These are phyloP conservation scores for Termitomyces sp. DNA, from an alignment of 768 basidiomycete genomes.

Conservation along the genomic window DNA sequence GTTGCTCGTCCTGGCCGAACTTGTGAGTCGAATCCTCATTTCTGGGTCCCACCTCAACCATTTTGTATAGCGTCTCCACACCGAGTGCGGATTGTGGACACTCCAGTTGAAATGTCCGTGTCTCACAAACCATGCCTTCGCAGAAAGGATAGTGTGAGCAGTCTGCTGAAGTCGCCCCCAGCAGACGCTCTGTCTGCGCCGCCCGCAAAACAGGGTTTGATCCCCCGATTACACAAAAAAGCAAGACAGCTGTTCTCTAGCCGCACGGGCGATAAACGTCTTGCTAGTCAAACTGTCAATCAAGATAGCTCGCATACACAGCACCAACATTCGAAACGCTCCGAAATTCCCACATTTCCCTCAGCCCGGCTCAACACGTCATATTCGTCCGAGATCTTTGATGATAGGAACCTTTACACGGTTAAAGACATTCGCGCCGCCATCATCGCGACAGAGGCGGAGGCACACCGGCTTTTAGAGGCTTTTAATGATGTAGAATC, in stretches of 20 bases:
- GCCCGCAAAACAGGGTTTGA: slow-evolving; percentile 20
- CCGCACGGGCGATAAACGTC: slow-evolving; percentile 20
- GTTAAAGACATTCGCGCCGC: slow-evolving; percentile 53
- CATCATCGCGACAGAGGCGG: slow-evolving; percentile 59
- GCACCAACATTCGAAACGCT: slow-evolving; percentile 6
- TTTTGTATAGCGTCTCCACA: background rate
- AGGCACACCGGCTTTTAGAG: slow-evolving; percentile 54
- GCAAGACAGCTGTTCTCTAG: slow-evolving; percentile 23
- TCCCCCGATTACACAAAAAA: slow-evolving; percentile 30
- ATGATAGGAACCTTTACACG: slow-evolving; percentile 49
- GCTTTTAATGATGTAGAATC: slow-evolving; percentile 68
- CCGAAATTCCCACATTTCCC: slow-evolving; percentile 17
- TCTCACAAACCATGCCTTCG: slow-evolving; percentile 14
- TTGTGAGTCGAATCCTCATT: slow-evolving; percentile 2
- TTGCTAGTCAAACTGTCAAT: slow-evolving; percentile 10
- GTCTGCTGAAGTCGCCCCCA: slow-evolving; percentile 24
- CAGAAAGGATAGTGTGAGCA: slow-evolving; percentile 24
- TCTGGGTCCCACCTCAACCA: background rate
- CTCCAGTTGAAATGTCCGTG: slow-evolving; percentile 4
- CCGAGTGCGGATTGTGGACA: slow-evolving; percentile 5
- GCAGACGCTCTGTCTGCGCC: slow-evolving; percentile 1
- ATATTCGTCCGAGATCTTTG: slow-evolving; percentile 34
- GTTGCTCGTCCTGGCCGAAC: slow-evolving; percentile 16
- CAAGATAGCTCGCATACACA: slow-evolving; percentile 12
- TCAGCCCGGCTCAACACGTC: slow-evolving; percentile 17